These are phyloP conservation scores for Peronospora destructor DNA, from an alignment of 352 stramenopile species.

Conservation along the genomic window DNA sequence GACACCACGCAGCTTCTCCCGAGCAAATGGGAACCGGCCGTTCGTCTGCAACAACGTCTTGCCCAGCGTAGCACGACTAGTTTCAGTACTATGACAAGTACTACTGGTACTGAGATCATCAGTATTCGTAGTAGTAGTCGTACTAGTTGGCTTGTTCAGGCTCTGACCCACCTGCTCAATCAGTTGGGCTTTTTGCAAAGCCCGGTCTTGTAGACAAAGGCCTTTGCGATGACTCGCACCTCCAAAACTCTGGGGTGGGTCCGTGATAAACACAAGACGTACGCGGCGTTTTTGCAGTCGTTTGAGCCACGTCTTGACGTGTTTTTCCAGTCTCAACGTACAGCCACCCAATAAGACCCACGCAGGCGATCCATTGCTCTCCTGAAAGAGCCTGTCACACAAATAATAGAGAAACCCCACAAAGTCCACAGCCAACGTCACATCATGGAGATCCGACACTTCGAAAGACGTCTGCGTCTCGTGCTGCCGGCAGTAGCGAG, in stretches of 20 bases:
- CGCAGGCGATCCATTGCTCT: slow-evolving; percentile 24
- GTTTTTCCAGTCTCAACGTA: slow-evolving; percentile 35
- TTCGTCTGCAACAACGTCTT: slow-evolving; percentile 54
- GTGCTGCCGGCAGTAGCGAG: slow-evolving; percentile 48
- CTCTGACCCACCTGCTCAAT: slow-evolving; percentile 32
- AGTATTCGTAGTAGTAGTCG: background rate
- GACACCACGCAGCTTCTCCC: slow-evolving; percentile 57
- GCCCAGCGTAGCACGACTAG: slow-evolving; percentile 2
- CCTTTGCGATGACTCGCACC: slow-evolving; percentile 62
- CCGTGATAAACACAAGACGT: slow-evolving; percentile 56
- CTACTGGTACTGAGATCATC: background rate
- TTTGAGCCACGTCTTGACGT: slow-evolving; percentile 45
- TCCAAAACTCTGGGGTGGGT: slow-evolving; percentile 71
- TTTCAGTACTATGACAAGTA: background rate
- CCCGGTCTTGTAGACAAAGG: slow-evolving; percentile 45
- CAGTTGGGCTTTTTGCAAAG: slow-evolving; percentile 44
- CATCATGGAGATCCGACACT: slow-evolving; percentile 36
- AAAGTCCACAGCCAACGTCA: slow-evolving; percentile 78
- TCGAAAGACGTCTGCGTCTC: slow-evolving; percentile 37
- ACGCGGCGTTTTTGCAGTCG: slow-evolving; percentile 38
- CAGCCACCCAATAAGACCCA: slow-evolving; percentile 69
- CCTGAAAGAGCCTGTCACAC: slow-evolving; percentile 47
- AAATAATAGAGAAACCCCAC: slow-evolving; percentile 70
- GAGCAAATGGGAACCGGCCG: slow-evolving; percentile 66
- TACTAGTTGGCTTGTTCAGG: slow-evolving; percentile 10